These are phyloP conservation scores for Cladobotryum mycophilum DNA, from an alignment of 2,329 filamentous ascomycete genomes.

Conservation along the genomic window DNA sequence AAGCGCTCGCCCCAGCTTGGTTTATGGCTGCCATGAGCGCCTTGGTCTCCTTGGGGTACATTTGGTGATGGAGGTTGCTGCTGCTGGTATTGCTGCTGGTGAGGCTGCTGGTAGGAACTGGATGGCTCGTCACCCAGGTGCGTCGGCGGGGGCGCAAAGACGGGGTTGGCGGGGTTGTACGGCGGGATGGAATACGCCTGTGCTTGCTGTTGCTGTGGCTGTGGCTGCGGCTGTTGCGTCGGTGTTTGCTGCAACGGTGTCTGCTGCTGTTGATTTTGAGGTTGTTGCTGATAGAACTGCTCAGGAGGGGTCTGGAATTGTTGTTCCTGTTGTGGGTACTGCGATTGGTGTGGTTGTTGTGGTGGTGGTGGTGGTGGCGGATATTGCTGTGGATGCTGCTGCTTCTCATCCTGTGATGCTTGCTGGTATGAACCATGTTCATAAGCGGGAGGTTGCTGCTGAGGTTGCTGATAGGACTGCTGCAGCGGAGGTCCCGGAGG, in stretches of 20 bases:
- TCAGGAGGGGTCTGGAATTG: neutral
- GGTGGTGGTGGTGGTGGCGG: too few species aligned
- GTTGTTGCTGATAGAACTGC: conserved; percentile 3
- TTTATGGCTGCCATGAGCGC: conserved; percentile 11
- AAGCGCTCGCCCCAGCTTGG: conserved; percentile 25
- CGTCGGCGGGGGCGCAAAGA: conserved; percentile 24
- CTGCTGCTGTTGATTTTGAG: conserved; percentile 4
- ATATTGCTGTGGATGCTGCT: neutral
- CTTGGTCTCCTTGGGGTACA: neutral
- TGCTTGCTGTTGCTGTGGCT: neutral
- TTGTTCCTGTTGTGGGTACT: neutral
- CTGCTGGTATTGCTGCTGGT: conserved; percentile 1
- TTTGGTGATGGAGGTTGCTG: neutral
- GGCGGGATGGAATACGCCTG: conserved; percentile 22
- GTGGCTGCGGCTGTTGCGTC: conserved; percentile 20
- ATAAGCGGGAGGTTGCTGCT: neutral
- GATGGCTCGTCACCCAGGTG: conserved; percentile 1
- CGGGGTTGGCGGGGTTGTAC: conserved; percentile 25
- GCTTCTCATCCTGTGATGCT: neutral
- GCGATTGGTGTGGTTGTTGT: neutral
- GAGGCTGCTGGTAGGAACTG: conserved; percentile 7
- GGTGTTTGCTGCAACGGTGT: conserved; percentile 2
- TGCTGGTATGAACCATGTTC: neutral
- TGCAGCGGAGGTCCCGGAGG: neutral
- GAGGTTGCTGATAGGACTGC: neutral